Base-by-base conservation (phyloP, 1,284 basidiomycete genomes). In the Cutaneotrichosporon sp. region DNA sequence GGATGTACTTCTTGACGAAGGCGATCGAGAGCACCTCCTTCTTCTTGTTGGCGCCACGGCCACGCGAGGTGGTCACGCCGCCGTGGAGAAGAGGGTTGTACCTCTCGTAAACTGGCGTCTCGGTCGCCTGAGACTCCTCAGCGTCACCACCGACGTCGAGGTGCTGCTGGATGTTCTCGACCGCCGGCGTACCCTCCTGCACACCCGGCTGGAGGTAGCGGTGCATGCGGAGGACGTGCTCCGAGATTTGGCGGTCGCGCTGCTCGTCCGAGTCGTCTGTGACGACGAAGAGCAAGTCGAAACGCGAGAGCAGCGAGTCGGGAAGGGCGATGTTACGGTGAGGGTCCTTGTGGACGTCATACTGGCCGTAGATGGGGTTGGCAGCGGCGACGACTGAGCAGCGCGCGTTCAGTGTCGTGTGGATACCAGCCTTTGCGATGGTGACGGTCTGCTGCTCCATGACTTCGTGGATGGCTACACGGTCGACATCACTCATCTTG, bases 401-500 rank as follows among this genome's bases (percentile, higher is more conserved):
- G 49, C 97, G 87, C 5, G 97, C 97, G 80, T 99, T 99, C 71
- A 99, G 85, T 73, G 91, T 95, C 0, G 97, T 99, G 80, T 98
- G 96, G 70, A 99, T 99, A 67, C 97, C 97, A 13, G 97, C 97
- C 77, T 99, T 99, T 65, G 97, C 97, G 70, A 99, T 99, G 1
- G 97, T 98, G 60, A 99, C 95, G 0, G 97, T 99, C 80, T 98
- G 96, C 80, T 97, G 93, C 80, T 99, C 96, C 97, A 99, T 99
- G 74, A 98, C 97, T 88, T 99, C 97, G 82, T 99, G 97, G 72
- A 99, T 99, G 34, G 97, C 96, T n/a, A 98, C 96, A 71, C 97
- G 88, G 82, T 99, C 96, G 69, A 97, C 86, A 73, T 99, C 97
- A 36, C 91, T 94, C 96, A 99, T 99, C 81, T 99, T 99, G 86